Evolutionary conservation across 2,329 filamentous ascomycete species (phyloP), one percentile per base, ranked within the genome.

Genomic region (Acrodontium crateriforme): DNA sequence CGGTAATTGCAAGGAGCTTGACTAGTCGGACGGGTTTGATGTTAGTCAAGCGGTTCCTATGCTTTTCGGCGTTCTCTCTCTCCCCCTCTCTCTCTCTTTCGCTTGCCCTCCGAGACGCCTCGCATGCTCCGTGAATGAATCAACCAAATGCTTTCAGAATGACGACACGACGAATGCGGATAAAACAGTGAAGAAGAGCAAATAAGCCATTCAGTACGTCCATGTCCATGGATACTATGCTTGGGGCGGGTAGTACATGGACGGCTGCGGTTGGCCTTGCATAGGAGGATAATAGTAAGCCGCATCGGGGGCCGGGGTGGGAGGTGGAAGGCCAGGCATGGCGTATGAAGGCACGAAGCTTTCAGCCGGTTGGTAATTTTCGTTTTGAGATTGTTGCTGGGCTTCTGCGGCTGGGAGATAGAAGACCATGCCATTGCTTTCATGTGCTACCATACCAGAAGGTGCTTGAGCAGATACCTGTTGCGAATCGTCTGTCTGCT

Each of bases 351-450:
- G 47, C 9, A 50, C 47, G 27, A 52, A 52, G 31, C 44, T 45
- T 26, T 50, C 46, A 2, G 47, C 49, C 9, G 49, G 49, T 27
- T 49, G 45, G 27, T 50, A 52, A 18, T 35, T 33, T 21, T 44
- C 40, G 14, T 35, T 36, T 15, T 44, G 38, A 7, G 39, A 17
- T 22, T 42, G 39, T 17, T 39, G 35, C n/a, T 36, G 35, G 12
- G 45, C 48, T 27, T 52, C 46, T 0, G 45, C 41, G 9, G 45
- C 45, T 4, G 47, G 45, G 21, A 48, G 85, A 52, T 93, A 98
- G 54, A 92, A 95, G 1, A 93, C 84, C 69, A 91, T 95, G 36
- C 89, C 89, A 42, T 93, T 92, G 38, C 77, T 75, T 59, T 95
- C 87, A 53, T 94, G 85, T 0, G 83, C 82, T 12, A 78, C 67